Conservation (phyloP, 2,329 filamentous ascomycete genomes). For the Pseudohalonectria lignicola region DNA sequence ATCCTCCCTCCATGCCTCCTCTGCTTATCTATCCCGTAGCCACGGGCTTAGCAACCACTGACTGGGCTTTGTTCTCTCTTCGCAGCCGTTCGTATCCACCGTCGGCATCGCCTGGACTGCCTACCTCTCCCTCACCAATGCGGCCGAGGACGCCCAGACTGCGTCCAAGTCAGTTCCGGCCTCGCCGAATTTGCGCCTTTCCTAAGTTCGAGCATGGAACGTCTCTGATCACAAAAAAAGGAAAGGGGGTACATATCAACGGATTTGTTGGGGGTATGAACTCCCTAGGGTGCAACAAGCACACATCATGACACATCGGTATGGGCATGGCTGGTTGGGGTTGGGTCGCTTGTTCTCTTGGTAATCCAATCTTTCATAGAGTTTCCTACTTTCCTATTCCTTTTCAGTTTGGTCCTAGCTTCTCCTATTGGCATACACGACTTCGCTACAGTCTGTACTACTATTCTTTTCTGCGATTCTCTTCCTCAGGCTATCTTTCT, state of each 20-base stretch:
- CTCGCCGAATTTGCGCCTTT: conserved; percentile 24
- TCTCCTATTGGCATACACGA: too few relatives aligned
- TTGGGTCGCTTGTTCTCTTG: too few relatives aligned
- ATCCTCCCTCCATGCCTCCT: background rate
- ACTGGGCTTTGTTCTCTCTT: background rate
- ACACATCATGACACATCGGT: too few relatives aligned
- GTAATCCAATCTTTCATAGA: too few relatives aligned
- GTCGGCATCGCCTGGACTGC: conserved; percentile 97
- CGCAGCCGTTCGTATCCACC: conserved; percentile 86
- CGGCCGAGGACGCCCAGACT: conserved; percentile 55
- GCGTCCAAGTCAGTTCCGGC: conserved; percentile 15
- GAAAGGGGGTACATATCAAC: background rate
- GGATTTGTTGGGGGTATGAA: background rate
- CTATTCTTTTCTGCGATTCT: too few relatives aligned
- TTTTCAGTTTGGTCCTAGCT: too few relatives aligned
- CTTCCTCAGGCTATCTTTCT: too few relatives aligned
- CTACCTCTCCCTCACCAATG: conserved; percentile 86
- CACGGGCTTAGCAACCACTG: background rate
- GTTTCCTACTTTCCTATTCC: too few relatives aligned
- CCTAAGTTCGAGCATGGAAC: too few relatives aligned
- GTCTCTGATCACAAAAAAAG: background rate
- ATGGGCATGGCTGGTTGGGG: too few relatives aligned
- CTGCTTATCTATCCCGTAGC: conserved; percentile 6
- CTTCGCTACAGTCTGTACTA: too few relatives aligned
- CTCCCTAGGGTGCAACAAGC: too few relatives aligned